These are phyloP conservation scores for Coniferiporia sulphurascens DNA, from an alignment of 1,284 basidiomycete species.

Conservation along the genomic window DNA sequence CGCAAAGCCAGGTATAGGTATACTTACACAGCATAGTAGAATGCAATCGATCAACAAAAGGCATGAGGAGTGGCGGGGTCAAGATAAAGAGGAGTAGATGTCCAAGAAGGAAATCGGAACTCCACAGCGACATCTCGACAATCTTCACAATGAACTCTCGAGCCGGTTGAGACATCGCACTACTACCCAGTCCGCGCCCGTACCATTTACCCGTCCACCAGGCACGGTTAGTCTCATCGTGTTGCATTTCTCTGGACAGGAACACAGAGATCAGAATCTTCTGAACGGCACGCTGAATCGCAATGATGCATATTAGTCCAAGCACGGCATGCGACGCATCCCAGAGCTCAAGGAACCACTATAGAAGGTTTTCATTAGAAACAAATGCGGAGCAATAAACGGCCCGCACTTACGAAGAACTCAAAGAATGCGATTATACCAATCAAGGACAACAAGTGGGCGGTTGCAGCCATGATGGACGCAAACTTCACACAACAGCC, in stretches of 20 bases:
- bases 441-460: slow-evolving; percentile 75
- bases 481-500: slow-evolving; percentile 80
- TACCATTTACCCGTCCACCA: slow-evolving; percentile 99
- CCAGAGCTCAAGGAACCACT: slow-evolving; percentile 99
- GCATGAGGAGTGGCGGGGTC: slow-evolving; percentile 80
- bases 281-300: slow-evolving; percentile 87
- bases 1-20: slow-evolving; percentile 15
- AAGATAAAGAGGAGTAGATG: slow-evolving; percentile 84
- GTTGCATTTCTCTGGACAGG: slow-evolving; percentile 92
- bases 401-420: slow-evolving; percentile 72
- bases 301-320: slow-evolving; percentile 80
- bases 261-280: slow-evolving; percentile 92
- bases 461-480: slow-evolving; percentile 85
- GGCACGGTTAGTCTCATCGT: slow-evolving; percentile 93
- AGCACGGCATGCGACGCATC: slow-evolving; percentile 91
- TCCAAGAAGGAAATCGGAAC: slow-evolving; percentile 81
- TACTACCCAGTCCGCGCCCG: slow-evolving; percentile 81
- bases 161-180: slow-evolving; percentile 89
- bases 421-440: slow-evolving; percentile 90
- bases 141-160: slow-evolving; percentile 97
- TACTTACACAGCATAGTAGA: slow-evolving; percentile 83
- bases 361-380: slow-evolving; percentile 22
- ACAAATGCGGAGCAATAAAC: not conserved
- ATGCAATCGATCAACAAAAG: slow-evolving; percentile 83
- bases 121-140: slow-evolving; percentile 93